Base-by-base conservation (phyloP, 169 alveolate genomes). In the Plasmodium malariae region DNA sequence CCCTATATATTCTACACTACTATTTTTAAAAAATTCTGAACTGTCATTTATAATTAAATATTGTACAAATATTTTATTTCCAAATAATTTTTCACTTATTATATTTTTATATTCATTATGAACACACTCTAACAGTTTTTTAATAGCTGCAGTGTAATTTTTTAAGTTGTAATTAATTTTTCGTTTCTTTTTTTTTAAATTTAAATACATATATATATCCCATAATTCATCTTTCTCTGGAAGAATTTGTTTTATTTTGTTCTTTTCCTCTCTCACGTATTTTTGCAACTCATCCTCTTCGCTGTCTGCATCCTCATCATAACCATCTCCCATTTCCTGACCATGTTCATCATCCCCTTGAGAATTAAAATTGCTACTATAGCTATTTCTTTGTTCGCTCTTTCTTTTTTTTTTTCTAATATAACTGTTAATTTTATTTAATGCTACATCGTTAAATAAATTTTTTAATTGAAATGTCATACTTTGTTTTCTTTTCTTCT, bases 101-200 rank as follows among this genome's bases (percentile, higher is more conserved):
- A 80, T 24, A 49, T 21, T 30, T 80, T 63, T 80, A 40, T 80
- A 80, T 26, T 80, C 90, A 48, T 37, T 80, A 28, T 59, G 26
- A n/a, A 80, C 24, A 12, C 28, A 36, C 7, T 67, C 63, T 51
- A 80, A 57, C 2, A 80, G 36, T 70, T 80, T 80, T n/a, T 71
- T 36, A 30, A 80, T 67, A 11, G 83, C 83, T 49, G 26, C 54
- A 11, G 40, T 80, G 48, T 80, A 80, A n/a, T 68, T 43, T 30
- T 80, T 68, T 67, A 65, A 80, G 40, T 30, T 67, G 43, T 80
- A 80, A 7, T 80, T 73, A 12, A 80, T 80, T 80, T 80, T 80
- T 67, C 90, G 63, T 67, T 45, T 80, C 36, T 80, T 80, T 67
- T 80, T 80, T 67, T 80, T 80, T 54, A 80, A 80, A 80, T 80